Conservation (phyloP, 2,329 filamentous ascomycete genomes). For the Hypoxylon sp. region DNA sequence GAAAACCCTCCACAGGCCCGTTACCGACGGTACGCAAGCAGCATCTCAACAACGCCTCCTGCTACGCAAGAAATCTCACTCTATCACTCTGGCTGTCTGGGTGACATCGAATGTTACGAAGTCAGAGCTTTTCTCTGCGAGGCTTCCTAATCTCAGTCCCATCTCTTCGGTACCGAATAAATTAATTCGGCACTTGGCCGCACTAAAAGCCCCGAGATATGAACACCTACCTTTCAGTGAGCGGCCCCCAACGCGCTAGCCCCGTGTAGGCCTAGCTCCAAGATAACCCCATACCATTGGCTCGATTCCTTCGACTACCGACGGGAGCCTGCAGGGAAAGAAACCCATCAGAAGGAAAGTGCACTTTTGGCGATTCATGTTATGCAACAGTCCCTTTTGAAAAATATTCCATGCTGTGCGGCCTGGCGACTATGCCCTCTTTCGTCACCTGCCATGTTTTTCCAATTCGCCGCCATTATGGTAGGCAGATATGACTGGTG, state of each 20-base stretch:
- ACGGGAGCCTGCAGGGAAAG: not conserved
- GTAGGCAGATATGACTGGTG: no score
- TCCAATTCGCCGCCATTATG: not conserved
- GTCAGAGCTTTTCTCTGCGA: not conserved
- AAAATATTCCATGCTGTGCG: not conserved
- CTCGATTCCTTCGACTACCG: slow-evolving; percentile 1
- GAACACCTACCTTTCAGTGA: slow-evolving; percentile 1
- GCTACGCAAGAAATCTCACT: not conserved
- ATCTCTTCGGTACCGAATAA: slow-evolving; percentile 1
- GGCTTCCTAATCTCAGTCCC: not conserved
- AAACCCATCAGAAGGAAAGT: not conserved
- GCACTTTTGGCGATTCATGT: not conserved
- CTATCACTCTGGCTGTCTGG: no score
- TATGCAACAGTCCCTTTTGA: not conserved
- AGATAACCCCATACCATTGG: not conserved
- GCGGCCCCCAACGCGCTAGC: not conserved
- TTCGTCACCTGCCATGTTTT: not conserved
- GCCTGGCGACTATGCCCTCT: not conserved
- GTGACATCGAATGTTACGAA: not conserved
- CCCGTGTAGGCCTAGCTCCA: not conserved
- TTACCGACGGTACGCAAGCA: not conserved
- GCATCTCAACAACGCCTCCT: not conserved
- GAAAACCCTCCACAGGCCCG: not conserved
- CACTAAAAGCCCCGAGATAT: not conserved
- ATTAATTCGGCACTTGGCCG: not conserved